These are phyloP conservation scores for Aspergillus chevalieri DNA, from an alignment of 2,329 filamentous ascomycete genomes.

Conservation along the genomic window DNA sequence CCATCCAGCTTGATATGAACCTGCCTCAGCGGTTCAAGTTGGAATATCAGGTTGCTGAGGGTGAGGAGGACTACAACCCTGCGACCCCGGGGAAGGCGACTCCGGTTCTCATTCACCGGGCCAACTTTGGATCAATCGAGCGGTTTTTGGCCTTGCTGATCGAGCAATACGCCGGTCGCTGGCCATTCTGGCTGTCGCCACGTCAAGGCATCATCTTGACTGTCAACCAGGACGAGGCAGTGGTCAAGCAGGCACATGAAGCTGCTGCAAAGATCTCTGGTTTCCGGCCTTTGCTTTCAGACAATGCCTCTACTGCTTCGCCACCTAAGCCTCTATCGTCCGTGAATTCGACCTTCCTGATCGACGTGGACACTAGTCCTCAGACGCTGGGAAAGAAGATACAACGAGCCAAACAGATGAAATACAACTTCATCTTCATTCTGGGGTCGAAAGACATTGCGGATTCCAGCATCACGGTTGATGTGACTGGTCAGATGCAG, in stretches of 20 bases:
- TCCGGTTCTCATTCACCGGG: conserved; percentile 78
- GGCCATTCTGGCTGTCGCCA: conserved; percentile 86
- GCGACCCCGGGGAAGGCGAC: conserved; percentile 52
- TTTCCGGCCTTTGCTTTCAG: conserved; percentile 25
- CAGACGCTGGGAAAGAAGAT: conserved; percentile 64
- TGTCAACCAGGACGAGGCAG: conserved; percentile 51
- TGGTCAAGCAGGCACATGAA: conserved; percentile 44
- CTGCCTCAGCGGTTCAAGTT: conserved; percentile 75
- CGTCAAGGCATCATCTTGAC: conserved; percentile 69
- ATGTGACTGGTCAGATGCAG: conserved; percentile 37
- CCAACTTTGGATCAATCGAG: conserved; percentile 77
- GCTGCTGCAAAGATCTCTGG: conserved; percentile 47
- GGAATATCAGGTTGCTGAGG: conserved; percentile 56
- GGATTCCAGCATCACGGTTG: conserved; percentile 48
- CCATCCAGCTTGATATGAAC: conserved; percentile 85
- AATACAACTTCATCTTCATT: conserved; percentile 68
- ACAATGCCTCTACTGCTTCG: conserved; percentile 16
- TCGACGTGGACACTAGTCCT: conserved; percentile 64
- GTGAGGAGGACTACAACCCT: conserved; percentile 35
- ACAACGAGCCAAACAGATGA: conserved; percentile 62
- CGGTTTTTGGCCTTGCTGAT: conserved; percentile 79
- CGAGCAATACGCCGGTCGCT: conserved; percentile 72
- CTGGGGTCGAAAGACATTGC: conserved; percentile 62
- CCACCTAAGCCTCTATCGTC: conserved; percentile 38
- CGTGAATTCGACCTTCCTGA: conserved; percentile 55